phyloP scores from a whole-genome alignment of 371 early-diverging fungal genomes.

The Gilbertella persicaria region DNA sequence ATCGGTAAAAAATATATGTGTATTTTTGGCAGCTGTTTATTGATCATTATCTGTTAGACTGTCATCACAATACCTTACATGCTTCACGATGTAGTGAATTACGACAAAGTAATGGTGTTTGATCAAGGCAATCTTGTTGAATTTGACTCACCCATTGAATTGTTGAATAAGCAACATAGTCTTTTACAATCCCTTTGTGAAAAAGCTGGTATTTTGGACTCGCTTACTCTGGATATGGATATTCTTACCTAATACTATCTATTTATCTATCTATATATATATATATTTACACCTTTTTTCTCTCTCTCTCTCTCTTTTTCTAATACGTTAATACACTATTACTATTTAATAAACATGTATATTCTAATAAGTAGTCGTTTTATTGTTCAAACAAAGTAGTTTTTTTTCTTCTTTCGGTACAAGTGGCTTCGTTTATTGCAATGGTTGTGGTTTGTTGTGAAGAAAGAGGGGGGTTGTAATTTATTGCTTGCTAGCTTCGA shows the following conservation, averaged over 20 bases:
- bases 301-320: too few species aligned
- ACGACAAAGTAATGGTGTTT: conserved; percentile 57
- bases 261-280: too few species aligned
- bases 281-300: too few species aligned
- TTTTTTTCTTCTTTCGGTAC: too few species aligned
- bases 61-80: conserved; percentile 84
- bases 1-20: conserved; percentile 34
- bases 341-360: too few species aligned
- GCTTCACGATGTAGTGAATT: conserved; percentile 68
- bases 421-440: too few species aligned
- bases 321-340: too few species aligned
- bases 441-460: neutral
- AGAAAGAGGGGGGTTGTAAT: neutral
- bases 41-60: conserved; percentile 52
- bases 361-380: too few species aligned
- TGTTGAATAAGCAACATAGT: conserved; percentile 34
- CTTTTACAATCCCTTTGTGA: conserved; percentile 36
- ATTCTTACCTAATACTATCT: conserved; percentile 14
- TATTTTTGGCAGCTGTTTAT: neutral
- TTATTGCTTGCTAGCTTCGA: conserved; percentile 52
- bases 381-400: too few species aligned
- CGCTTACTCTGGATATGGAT: conserved; percentile 24
- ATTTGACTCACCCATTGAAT: conserved; percentile 64
- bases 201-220: conserved; percentile 30
- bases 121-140: conserved; percentile 79